Conservation (phyloP, 2,329 filamentous ascomycete species). For the Colletotrichum siamense region DNA sequence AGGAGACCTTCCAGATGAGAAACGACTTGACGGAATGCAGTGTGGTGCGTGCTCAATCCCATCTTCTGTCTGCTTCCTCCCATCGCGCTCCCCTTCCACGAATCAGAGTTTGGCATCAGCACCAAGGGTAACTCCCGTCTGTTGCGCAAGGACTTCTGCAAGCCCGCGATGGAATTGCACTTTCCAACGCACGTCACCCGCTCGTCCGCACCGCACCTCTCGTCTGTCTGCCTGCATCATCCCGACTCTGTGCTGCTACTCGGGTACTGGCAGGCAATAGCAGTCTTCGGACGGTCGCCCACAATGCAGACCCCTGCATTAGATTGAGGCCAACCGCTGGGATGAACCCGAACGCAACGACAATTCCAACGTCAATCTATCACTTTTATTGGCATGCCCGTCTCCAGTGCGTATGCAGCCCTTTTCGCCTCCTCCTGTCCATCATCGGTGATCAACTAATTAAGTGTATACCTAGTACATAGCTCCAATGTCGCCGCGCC, state of each 20-base stretch:
- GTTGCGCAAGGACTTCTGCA: not conserved
- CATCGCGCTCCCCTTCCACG: not conserved
- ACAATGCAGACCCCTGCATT: constrained; percentile 15
- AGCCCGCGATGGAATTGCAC: not conserved
- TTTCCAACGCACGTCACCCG: not conserved
- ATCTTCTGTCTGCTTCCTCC: not conserved
- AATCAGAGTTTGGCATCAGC: not conserved
- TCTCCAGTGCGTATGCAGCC: not conserved
- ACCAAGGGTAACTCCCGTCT: not conserved
- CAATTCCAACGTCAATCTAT: constrained; percentile 7
- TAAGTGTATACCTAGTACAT: not conserved
- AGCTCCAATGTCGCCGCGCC: not conserved
- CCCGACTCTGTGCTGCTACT: not conserved
- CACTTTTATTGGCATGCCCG: not conserved
- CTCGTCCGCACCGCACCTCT: not conserved
- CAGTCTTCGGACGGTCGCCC: not conserved
- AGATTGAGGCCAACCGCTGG: constrained; percentile 4
- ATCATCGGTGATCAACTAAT: not conserved
- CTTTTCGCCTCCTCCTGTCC: constrained; percentile 9
- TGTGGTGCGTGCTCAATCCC: not conserved
- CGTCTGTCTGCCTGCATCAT: constrained; percentile 1
- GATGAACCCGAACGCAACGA: constrained; percentile 2
- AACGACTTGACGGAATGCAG: not conserved
- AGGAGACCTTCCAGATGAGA: not conserved
- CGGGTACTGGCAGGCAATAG: not conserved